Percentiles rank a stretch among this genome's conserved stretches.
These are phyloP conservation scores for Polytolypa hystricis DNA, from an alignment of 2,329 filamentous ascomycete genomes.

Conservation along the genomic window DNA sequence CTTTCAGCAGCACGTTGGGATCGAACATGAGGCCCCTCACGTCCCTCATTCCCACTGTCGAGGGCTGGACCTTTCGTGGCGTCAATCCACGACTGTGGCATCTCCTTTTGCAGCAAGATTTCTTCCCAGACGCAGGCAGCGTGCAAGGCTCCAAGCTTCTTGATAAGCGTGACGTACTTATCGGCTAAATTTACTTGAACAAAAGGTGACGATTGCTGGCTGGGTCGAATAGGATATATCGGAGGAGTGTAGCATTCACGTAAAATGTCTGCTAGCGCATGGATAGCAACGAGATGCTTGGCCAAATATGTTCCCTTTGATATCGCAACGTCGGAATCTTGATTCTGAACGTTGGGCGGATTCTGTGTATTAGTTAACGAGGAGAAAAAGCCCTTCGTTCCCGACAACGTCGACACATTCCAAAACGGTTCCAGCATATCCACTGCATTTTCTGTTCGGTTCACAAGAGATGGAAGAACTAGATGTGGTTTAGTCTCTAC, in stretches of 20 bases:
- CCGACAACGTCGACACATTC: conserved; percentile 36
- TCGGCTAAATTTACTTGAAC: conserved; percentile 73
- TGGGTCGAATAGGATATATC: conserved; percentile 52
- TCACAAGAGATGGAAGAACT: conserved; percentile 69
- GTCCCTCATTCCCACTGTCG: conserved; percentile 31
- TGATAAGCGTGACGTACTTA: conserved; percentile 64
- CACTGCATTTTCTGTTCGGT: conserved; percentile 59
- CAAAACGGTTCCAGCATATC: conserved; percentile 58
- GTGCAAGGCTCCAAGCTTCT: conserved; percentile 65
- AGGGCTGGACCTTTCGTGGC: conserved; percentile 33
- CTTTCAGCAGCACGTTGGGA: conserved; percentile 13
- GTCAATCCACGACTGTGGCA: conserved; percentile 52
- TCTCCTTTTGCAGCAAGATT: conserved; percentile 58
- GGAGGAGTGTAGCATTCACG: conserved; percentile 59
- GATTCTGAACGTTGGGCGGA: conserved; percentile 13
- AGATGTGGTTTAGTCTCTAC: conserved; percentile 72
- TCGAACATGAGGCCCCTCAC: conserved; percentile 6
- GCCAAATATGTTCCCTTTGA: conserved; percentile 59
- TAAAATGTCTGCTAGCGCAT: conserved; percentile 65
- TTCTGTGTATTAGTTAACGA: conserved; percentile 41
- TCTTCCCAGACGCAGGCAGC: conserved; percentile 77
- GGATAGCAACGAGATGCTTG: conserved; percentile 66
- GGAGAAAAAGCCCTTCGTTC: conserved; percentile 52
- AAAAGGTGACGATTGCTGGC: conserved; percentile 51
- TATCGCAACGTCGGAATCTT: conserved; percentile 13